Evolutionary conservation across 192 early-diverging fungal genomes (phyloP), one percentile per base, ranked within the genome.

Genomic region (Mortierella antarctica): DNA sequence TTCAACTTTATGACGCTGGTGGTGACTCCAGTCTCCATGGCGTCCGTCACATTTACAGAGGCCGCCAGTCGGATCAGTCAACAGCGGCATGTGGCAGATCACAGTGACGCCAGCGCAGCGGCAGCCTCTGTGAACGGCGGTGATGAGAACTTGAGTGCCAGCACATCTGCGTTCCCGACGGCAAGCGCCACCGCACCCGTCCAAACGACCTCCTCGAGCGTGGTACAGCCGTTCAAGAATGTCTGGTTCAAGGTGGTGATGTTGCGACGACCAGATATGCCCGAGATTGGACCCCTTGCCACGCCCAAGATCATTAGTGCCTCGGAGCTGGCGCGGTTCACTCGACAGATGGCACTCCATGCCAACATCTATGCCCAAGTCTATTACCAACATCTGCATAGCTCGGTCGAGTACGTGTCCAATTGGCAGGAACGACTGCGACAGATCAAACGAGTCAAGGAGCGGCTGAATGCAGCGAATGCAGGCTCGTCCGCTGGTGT

Each of bases 1-100:
- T 98, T 98, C 86, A 98, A 98, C 76, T 97, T 92, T 82, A 92
- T 99, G 65, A 94, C 96, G 66, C 94, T 99, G 73, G 90, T 99
- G 6, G 91, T 99, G 58, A 93, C 93, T 11, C 97, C 98, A 1
- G 70, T 80, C 10, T 80, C 77, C 14, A 80, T 80, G 77, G 77
- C 77, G 7, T 80, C 77, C 7, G 65, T 80, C 18, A 68, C 77
- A 0, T 80, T 62, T 20, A 72, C 69, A 8, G 77, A 71, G 21
- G 20, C 62, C 4, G 53, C 64, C 9, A 72, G 70, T 23, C 61
- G 60, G 9, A 45, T 54, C 46, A 44, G 51, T 44, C 77, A 80
- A 9, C 69, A 80, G 12, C 65, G 67, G 23, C 82, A 81, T 2
- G 74, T 39, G 21, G 65, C 50, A 13, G n/a, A 53, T 7, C 31